Base-by-base conservation (phyloP, 208 protist species). In the Trypanosoma theileri region DNA sequence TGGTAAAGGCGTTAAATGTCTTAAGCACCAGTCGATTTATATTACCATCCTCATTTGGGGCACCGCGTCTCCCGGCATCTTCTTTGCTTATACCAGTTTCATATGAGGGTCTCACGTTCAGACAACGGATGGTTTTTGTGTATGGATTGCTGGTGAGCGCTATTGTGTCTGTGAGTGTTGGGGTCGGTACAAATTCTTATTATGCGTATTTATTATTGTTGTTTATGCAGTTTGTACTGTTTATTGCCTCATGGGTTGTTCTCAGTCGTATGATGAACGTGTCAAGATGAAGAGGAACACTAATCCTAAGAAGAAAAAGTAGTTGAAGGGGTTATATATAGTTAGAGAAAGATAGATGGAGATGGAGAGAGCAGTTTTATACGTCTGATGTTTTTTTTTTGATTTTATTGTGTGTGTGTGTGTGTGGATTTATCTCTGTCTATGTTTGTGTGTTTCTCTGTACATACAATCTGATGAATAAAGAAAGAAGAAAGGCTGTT, bases 21-120 rank as follows among this genome's bases (percentile, higher is more conserved):
- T 59, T 85, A 13, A 74, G 69, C 46, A 73, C 57, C 14, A 81
- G 80, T 52, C 67, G 75, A 0, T 81, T 85, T 46, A 40, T 85
- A 17, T 52, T 69, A 24, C 59, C 72, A 0, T 64, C 71, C 13
- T 19, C 59, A 10, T 74, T 73, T 72, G 45, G 24, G 0, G 52
- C 48, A 42, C 35, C 72, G 0, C 54, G 69, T 3, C 51, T 22
- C n/a, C 31, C 61, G 16, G 54, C 69, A 10, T 61, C 73, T 1
- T 22, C 72, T 11, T 57, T 80, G 28, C 59, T 74, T 17, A 57
- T 79, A n/a, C 48, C 73, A 22, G 22, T 56, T 24, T 65, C 64
- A 2, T 24, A 77, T 45, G 73, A 79, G 17, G 57, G 63, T 55
- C 60, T 85, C 31, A 74, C 65, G 16, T 50, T 63, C 11, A 48